Conservation (phyloP, 2,329 filamentous ascomycete genomes). For the Thielaviopsis populi region DNA sequence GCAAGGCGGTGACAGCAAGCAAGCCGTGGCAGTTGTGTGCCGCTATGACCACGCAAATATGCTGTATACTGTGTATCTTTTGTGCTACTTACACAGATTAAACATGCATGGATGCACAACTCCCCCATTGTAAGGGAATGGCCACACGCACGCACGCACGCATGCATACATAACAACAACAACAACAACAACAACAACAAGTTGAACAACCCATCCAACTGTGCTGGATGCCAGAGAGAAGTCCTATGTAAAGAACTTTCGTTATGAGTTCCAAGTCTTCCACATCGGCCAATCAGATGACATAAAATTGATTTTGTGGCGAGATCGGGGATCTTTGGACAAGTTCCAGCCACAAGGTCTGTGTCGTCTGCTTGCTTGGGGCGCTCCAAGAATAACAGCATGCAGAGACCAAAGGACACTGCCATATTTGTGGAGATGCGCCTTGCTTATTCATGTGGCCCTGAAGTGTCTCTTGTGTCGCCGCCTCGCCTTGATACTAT, state of each 20-base stretch:
- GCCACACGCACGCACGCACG: too few species aligned
- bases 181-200: neutral
- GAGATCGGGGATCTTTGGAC: neutral
- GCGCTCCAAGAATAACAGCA: neutral
- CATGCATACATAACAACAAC: too few species aligned
- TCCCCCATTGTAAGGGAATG: neutral
- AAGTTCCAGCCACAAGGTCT: neutral
- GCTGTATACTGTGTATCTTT: neutral
- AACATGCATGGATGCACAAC: neutral
- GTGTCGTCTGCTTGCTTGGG: neutral
- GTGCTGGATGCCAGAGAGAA: neutral
- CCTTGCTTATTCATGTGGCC: neutral
- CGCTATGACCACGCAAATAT: neutral
- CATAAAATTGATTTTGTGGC: neutral
- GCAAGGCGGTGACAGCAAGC: neutral
- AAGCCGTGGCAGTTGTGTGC: neutral
- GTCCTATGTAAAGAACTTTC: neutral
- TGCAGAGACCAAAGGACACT: neutral
- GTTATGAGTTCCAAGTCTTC: neutral
- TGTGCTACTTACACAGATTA: neutral
- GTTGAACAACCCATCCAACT: neutral
- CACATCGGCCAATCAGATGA: neutral
- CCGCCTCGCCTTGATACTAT: neutral
- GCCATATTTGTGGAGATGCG: neutral
- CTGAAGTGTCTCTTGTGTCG: neutral